Base-by-base conservation (phyloP, 441 rosid species). In the Populus tomentosa region DNA sequence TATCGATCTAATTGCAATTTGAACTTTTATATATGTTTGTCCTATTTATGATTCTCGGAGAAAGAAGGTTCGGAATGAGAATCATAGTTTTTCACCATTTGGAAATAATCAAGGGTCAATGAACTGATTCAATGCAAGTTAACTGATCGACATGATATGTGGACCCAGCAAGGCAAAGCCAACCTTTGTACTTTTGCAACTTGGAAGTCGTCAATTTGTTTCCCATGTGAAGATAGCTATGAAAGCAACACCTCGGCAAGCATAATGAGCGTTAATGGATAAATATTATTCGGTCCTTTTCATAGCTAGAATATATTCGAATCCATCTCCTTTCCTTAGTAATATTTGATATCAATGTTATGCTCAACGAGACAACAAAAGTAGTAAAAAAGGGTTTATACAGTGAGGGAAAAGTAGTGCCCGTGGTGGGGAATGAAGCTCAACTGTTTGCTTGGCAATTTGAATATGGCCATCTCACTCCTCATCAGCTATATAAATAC, bases 101-200 rank as follows among this genome's bases (percentile, higher is more conserved):
- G 66, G 33, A 70, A 69, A 18, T 50, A 32, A 62, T 36, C 4
- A 24, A 59, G 32, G 64, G 80, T 40, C 78, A 75, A 76, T 33
- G 76, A 81, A 83, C 24, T 8, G 76, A 81, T 75, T 79, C 79
- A 81, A 20, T 23, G 76, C 81, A 71, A 78, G 69, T 78, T 72
- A 80, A 21, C 32, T 6, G 4, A 36, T 59, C 75, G 71, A 79
- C 61, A 24, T 24, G 74, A 46, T 33, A 62, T 0, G 40, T 14
- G 50, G 30, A 71, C 70, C 38, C 7, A 32, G 1, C 2, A 20
- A 67, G 10, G 13, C 23, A 16, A 32, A 16, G 9, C n/a, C 42
- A 1, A 18, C 42, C 20, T 2, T 18, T 16, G 5, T 20, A 32
- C 70, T 26, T 68, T 16, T 70, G 16, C 21, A n/a, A 23, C 50